Percentiles rank a stretch among this genome's conserved stretches.
Evolutionary conservation across 768 basidiomycete genomes (phyloP).

Genomic region (Boletus insuetus): DNA sequence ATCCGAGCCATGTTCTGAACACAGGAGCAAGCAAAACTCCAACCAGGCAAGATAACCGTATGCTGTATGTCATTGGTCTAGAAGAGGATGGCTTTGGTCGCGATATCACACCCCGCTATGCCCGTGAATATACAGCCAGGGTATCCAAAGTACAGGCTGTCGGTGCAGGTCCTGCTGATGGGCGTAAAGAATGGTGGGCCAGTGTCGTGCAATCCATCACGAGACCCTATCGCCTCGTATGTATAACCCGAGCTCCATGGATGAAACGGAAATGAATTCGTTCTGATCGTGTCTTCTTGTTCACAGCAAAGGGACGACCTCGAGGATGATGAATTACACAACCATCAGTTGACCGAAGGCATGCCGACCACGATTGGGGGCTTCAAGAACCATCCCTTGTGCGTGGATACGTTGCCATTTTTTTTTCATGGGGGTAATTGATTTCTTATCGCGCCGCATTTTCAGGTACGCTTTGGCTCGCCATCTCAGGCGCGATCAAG

Average conservation of each 20-base stretch:
- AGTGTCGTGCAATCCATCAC: slow-evolving; percentile 58
- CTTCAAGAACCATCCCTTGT: slow-evolving; percentile 97
- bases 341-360: slow-evolving; percentile 75
- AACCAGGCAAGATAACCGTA: slow-evolving; percentile 63
- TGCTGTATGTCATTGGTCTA: slow-evolving; percentile 90
- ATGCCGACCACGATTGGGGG: slow-evolving; percentile 91
- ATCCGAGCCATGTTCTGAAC: slow-evolving; percentile 49
- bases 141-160: slow-evolving; percentile 76
- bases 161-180: slow-evolving; percentile 44
- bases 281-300: slow-evolving; percentile 7
- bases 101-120: slow-evolving; percentile 91
- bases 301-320: slow-evolving; percentile 84
- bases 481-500: slow-evolving; percentile 86
- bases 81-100: slow-evolving; percentile 93
- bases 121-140: slow-evolving; percentile 74
- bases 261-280: slow-evolving; percentile 16
- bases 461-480: slow-evolving; percentile 78
- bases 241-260: slow-evolving; percentile 26
- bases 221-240: slow-evolving; percentile 80
- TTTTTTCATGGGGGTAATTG: neutral
- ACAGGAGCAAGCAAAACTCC: slow-evolving; percentile 10
- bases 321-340: slow-evolving; percentile 86
- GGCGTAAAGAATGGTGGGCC: slow-evolving; percentile 85
- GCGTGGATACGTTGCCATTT: slow-evolving; percentile 3
- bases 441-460: slow-evolving; percentile 1